Conservation (phyloP, 495 filamentous ascomycete species). For the Neurospora sp. region DNA sequence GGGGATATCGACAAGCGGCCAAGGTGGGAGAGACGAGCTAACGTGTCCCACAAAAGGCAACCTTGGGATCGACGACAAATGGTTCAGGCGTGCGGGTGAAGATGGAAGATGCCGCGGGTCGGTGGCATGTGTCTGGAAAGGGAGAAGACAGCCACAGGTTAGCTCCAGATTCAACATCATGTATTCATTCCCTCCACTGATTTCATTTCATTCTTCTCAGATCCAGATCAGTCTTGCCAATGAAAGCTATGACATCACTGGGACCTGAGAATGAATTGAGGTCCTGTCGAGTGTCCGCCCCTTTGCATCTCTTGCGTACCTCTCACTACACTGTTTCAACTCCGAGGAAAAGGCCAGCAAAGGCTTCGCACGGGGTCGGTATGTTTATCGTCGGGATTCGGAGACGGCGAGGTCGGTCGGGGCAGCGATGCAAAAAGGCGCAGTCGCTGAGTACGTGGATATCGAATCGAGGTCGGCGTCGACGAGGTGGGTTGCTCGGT, state of each 20-base stretch:
- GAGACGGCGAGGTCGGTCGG: neutral
- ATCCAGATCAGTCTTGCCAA: slow-evolving; percentile 14
- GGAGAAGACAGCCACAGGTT: slow-evolving; percentile 20
- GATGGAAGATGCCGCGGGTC: slow-evolving; percentile 45
- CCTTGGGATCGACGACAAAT: slow-evolving; percentile 26
- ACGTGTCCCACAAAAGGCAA: slow-evolving; percentile 56
- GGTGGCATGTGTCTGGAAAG: slow-evolving; percentile 38
- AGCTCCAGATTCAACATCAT: slow-evolving; percentile 7
- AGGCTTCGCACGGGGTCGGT: slow-evolving; percentile 13
- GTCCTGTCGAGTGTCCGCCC: slow-evolving; percentile 13
- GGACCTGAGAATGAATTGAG: slow-evolving; percentile 2
- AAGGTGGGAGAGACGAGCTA: slow-evolving; percentile 57
- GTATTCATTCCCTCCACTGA: neutral
- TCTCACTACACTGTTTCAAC: slow-evolving; percentile 17
- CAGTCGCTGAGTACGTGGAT: neutral
- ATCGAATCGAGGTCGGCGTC: slow-evolving; percentile 1
- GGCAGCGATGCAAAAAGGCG: neutral
- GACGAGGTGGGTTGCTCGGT: slow-evolving; percentile 5
- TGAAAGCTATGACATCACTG: slow-evolving; percentile 19
- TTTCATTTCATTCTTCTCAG: slow-evolving; percentile 12
- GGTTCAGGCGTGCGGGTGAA: slow-evolving; percentile 32
- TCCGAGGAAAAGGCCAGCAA: slow-evolving; percentile 20
- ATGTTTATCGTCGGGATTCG: slow-evolving; percentile 1
- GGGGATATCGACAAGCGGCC: slow-evolving; percentile 33
- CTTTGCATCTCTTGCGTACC: slow-evolving; percentile 14